phyloP scores from a whole-genome alignment of 148 eudicot species.

The Fagopyrum homotropicum region DNA sequence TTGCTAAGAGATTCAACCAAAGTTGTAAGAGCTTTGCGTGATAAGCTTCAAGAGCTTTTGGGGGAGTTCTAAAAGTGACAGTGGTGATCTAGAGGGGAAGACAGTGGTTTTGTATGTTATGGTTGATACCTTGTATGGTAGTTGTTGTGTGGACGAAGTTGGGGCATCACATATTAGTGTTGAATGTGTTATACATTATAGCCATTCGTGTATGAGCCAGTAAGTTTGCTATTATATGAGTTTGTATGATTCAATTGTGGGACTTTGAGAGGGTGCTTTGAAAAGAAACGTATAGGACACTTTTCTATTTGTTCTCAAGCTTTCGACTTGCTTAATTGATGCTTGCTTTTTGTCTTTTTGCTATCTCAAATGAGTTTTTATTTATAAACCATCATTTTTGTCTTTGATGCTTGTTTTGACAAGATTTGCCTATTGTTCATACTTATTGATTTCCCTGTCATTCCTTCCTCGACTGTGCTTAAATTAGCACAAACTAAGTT shows the following conservation, averaged over 20 bases:
- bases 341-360: not conserved
- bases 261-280: not conserved
- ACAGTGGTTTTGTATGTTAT: too few relatives aligned
- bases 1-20: conserved; percentile 58
- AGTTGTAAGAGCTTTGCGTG: conserved; percentile 55
- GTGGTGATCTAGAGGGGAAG: too few relatives aligned
- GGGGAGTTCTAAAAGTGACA: too few relatives aligned
- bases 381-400: not conserved
- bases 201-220: conserved; percentile 94
- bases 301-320: not conserved
- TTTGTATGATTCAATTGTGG: too few relatives aligned
- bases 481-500: not conserved
- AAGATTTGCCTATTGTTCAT: not conserved
- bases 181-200: conserved; percentile 81
- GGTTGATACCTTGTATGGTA: too few relatives aligned
- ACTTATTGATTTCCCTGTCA: not conserved
- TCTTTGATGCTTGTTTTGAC: not conserved
- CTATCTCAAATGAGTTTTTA: not conserved
- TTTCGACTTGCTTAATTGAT: not conserved
- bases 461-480: not conserved
- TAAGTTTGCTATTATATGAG: conserved; percentile 32
- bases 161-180: conserved; percentile 82
- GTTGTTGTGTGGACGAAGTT: too few relatives aligned
- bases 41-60: conserved; percentile 31
- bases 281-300: not conserved